These are phyloP conservation scores for Neoboletus magnificus DNA, from an alignment of 768 basidiomycete species.

Conservation along the genomic window DNA sequence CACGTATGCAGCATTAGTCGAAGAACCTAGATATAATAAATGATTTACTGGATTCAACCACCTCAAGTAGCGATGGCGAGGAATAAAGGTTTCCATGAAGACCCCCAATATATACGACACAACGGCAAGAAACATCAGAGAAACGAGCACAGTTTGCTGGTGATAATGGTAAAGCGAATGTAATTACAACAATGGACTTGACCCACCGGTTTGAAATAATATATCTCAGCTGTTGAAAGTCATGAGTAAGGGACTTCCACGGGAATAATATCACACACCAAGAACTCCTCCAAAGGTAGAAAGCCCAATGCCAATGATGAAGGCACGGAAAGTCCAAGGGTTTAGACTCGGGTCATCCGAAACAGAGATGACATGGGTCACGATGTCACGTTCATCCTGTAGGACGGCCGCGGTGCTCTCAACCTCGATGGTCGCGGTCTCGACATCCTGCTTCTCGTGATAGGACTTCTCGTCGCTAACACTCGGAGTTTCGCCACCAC, in stretches of 20 bases:
- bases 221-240: constrained; percentile 46
- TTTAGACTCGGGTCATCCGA: constrained; percentile 27
- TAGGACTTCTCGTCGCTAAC: constrained; percentile 20
- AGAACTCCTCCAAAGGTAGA: constrained; percentile 53
- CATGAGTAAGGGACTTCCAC: constrained; percentile 1
- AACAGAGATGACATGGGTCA: constrained; percentile 45
- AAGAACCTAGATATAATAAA: not conserved
- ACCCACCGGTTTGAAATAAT: constrained; percentile 56
- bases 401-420: constrained; percentile 26
- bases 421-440: constrained; percentile 17
- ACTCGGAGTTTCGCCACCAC: constrained; percentile 2
- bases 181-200: not conserved
- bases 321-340: constrained; percentile 42
- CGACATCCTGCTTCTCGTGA: constrained; percentile 35
- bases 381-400: constrained; percentile 45
- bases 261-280: constrained; percentile 29
- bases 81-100: constrained; percentile 45
- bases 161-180: not conserved
- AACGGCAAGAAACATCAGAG: constrained; percentile 54
- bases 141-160: constrained; percentile 53
- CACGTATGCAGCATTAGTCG: not conserved
- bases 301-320: constrained; percentile 54
- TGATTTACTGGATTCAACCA: constrained; percentile 49
- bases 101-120: constrained; percentile 50
- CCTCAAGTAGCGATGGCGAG: constrained; percentile 40